phyloP scores from a whole-genome alignment of 225 moss, liverwort and hornwort genomes.

The Pseudoscleropodium purum region DNA sequence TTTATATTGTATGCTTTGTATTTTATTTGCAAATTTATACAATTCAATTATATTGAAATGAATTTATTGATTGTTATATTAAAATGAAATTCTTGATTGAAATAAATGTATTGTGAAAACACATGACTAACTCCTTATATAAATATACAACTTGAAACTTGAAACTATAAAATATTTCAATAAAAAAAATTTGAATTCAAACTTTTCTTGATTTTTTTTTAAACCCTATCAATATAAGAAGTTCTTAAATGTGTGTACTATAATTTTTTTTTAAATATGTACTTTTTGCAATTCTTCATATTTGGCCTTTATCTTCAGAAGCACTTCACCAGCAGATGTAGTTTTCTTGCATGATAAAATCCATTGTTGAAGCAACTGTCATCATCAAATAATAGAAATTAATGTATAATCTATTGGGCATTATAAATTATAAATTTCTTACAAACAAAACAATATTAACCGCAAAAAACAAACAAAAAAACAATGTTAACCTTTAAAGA shows the following conservation, averaged over 20 bases:
- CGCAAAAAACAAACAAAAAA: fast-evolving
- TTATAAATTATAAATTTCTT: background rate
- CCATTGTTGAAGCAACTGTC: constrained; percentile 45
- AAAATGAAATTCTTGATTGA: no score
- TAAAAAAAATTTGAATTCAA: no score
- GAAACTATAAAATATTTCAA: background rate
- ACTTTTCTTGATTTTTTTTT: no score
- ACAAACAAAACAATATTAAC: fast-evolving
- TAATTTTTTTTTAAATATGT: no score
- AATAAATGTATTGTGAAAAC: background rate
- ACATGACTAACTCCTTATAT: background rate
- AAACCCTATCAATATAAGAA: background rate
- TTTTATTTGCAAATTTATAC: no score
- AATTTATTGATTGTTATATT: no score
- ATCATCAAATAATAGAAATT: background rate
- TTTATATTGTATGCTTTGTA: background rate
- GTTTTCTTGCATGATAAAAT: constrained; percentile 37
- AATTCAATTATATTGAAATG: no score
- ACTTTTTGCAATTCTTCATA: constrained; percentile 39
- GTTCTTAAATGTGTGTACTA: background rate
- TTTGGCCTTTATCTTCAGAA: constrained; percentile 16
- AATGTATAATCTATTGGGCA: background rate
- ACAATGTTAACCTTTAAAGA: fast-evolving
- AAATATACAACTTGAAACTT: background rate
- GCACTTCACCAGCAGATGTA: background rate